Evolutionary conservation across 495 filamentous ascomycete genomes (phyloP).

Genomic region (Venustampulla echinocandica): DNA sequence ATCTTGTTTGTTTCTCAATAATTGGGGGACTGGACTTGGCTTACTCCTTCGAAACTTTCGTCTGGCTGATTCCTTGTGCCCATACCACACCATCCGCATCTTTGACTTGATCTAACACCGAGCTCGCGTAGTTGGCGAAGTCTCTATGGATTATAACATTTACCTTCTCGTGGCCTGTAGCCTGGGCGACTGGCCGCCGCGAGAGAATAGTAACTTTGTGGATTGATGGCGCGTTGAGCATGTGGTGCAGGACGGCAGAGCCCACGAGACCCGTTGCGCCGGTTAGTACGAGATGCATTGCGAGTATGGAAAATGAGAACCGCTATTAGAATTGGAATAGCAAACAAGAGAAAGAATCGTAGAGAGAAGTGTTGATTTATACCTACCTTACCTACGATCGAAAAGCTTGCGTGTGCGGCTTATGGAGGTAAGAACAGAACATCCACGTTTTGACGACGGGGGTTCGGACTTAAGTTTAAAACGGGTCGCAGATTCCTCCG

Average conservation of each 20-base stretch:
- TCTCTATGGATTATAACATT: slow-evolving; percentile 61
- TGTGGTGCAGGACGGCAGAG: slow-evolving; percentile 51
- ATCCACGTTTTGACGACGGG: background rate
- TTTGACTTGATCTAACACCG: slow-evolving; percentile 49
- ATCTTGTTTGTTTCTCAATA: background rate
- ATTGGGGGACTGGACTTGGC: slow-evolving; percentile 12
- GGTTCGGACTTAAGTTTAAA: background rate
- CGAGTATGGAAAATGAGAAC: background rate
- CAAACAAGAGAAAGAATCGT: no score
- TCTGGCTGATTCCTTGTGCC: slow-evolving; percentile 57
- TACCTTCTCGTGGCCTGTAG: slow-evolving; percentile 46
- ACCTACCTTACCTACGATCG: background rate
- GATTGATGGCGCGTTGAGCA: slow-evolving; percentile 48
- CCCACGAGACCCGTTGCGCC: slow-evolving; percentile 69
- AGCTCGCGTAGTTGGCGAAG: slow-evolving; percentile 46
- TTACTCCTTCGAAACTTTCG: slow-evolving; percentile 50
- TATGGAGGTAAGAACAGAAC: background rate
- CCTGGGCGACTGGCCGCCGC: slow-evolving; percentile 55
- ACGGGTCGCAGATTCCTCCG: no score
- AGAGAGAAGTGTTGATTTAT: no score
- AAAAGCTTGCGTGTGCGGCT: background rate
- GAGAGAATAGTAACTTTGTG: slow-evolving; percentile 58
- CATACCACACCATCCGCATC: slow-evolving; percentile 61
- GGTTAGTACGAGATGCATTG: slow-evolving; percentile 67
- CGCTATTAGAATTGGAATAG: background rate